Evolutionary conservation across 2,329 filamentous ascomycete genomes (phyloP).

Genomic region (Cladosporium sp.): DNA sequence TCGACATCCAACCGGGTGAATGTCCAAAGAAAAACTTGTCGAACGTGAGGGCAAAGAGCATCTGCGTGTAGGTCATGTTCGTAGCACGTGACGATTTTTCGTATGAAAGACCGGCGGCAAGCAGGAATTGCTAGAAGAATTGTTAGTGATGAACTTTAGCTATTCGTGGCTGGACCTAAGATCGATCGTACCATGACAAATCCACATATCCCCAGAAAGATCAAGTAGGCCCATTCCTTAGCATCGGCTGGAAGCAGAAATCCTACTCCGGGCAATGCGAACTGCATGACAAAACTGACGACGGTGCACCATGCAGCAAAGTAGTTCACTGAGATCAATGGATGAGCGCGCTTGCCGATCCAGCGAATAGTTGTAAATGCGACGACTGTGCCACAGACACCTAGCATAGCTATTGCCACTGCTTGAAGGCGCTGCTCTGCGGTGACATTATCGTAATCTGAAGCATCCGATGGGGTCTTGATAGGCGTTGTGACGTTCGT

Average conservation of each 20-base stretch:
- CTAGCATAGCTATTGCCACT: slow-evolving; percentile 70
- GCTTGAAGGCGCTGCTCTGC: slow-evolving; percentile 67
- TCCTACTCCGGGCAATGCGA: slow-evolving; percentile 55
- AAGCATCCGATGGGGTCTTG: slow-evolving; percentile 29
- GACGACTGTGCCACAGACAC: slow-evolving; percentile 72
- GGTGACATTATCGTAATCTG: slow-evolving; percentile 50
- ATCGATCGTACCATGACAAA: slow-evolving; percentile 62
- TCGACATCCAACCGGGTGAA: slow-evolving; percentile 57
- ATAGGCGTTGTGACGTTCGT: slow-evolving; percentile 29
- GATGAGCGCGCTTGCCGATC: slow-evolving; percentile 77
- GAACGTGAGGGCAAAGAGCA: slow-evolving; percentile 66
- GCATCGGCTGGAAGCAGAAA: slow-evolving; percentile 56
- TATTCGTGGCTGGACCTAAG: neutral
- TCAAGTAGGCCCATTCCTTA: slow-evolving; percentile 66
- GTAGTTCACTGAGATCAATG: slow-evolving; percentile 83
- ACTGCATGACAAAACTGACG: slow-evolving; percentile 63
- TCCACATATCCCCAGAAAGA: slow-evolving; percentile 69
- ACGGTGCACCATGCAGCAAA: slow-evolving; percentile 71
- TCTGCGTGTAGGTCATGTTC: slow-evolving; percentile 69
- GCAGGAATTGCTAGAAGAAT: slow-evolving; percentile 66
- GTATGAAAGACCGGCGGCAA: slow-evolving; percentile 73
- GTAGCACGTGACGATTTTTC: slow-evolving; percentile 65
- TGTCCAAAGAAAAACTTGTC: slow-evolving; percentile 65
- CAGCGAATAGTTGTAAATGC: slow-evolving; percentile 75
- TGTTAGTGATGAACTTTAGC: neutral